phyloP scores from a whole-genome alignment of 2,329 filamentous ascomycete genomes.

The Colletotrichum sp. region DNA sequence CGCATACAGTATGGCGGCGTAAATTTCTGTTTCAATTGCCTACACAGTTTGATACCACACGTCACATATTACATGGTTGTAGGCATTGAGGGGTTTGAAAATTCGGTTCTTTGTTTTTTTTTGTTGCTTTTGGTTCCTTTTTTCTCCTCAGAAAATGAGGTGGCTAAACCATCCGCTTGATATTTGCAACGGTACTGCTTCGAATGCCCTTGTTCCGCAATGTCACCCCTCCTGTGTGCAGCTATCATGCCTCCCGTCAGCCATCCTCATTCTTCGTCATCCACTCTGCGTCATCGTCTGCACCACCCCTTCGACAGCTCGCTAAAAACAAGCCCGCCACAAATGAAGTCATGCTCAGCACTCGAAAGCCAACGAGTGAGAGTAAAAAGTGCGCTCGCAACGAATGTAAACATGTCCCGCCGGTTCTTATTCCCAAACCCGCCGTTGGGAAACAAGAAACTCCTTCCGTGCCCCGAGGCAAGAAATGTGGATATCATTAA shows the following conservation, averaged over 20 bases:
- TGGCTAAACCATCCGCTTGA: not conserved
- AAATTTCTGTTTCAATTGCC: not conserved
- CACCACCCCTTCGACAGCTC: not conserved
- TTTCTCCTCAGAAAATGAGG: not conserved
- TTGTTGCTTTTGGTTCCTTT: not conserved
- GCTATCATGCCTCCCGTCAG: not conserved
- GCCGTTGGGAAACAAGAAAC: slow-evolving; percentile 17
- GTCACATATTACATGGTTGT: not conserved
- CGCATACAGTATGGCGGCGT: not conserved
- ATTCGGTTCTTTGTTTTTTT: not conserved
- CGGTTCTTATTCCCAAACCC: slow-evolving; percentile 6
- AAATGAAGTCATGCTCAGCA: slow-evolving; percentile 4
- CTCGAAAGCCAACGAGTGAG: not conserved
- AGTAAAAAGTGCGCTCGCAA: slow-evolving; percentile 3
- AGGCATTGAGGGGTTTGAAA: not conserved
- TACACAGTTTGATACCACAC: slow-evolving; percentile 14
- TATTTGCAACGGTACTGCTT: slow-evolving; percentile 10
- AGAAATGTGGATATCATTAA: slow-evolving; percentile 23
- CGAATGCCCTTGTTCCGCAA: not conserved
- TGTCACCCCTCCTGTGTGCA: not conserved
- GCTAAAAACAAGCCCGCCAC: not conserved
- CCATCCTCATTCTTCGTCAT: not conserved
- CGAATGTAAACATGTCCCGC: not conserved
- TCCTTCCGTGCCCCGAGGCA: slow-evolving; percentile 13
- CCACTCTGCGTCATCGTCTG: not conserved